Base-by-base conservation (phyloP, 2,329 filamentous ascomycete genomes). In the Colletotrichum karsti region DNA sequence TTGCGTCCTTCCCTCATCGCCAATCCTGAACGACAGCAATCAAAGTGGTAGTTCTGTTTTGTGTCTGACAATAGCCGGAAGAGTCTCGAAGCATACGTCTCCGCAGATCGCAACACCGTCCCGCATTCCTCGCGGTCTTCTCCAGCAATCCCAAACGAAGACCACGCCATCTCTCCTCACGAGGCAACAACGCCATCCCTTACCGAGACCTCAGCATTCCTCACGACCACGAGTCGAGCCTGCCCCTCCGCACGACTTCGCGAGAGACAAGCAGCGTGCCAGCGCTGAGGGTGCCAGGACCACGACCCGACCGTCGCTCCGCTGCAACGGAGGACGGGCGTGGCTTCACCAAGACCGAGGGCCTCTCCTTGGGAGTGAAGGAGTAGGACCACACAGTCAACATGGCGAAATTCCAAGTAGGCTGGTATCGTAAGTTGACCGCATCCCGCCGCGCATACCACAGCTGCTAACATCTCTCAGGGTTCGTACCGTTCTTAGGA, bases 401-500 rank as follows among this genome's bases (percentile, higher is more conserved):
- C 7, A 77, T 76, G 73, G 75, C 77, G 68, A 79, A 73, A 71
- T 81, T 86, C 63, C 81, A 82, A 71, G 73, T 84, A 69, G 84
- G 84, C 71, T 86, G 84, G 84, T 82, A 84, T 74, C 80, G 83
- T 85, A 74, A 75, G 83, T 84, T 9, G 12, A 30, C 8, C 22
- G 35, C 39, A 48, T 44, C 55, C 46, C 22, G 18, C 24, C n/a
- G 24, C 35, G 10, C 41, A 42, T 22, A 28, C 42, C 20, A 18
- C 28, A 50, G 42, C 12, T 12, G 24, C 70, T 65, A 48, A 65
- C 58, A 48, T 9, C 53, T 46, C 41, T 5, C 69, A 90, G 90
- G 89, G 76, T 89, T 87, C 74, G 82, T 92, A 78, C 90, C 90
- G 73, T 92, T 92, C 77, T 84, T 92, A 67, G 90, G 90, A 72